Evolutionary conservation across 2,329 filamentous ascomycete genomes (phyloP).

Genomic region (Neocatenulostroma microsporum): DNA sequence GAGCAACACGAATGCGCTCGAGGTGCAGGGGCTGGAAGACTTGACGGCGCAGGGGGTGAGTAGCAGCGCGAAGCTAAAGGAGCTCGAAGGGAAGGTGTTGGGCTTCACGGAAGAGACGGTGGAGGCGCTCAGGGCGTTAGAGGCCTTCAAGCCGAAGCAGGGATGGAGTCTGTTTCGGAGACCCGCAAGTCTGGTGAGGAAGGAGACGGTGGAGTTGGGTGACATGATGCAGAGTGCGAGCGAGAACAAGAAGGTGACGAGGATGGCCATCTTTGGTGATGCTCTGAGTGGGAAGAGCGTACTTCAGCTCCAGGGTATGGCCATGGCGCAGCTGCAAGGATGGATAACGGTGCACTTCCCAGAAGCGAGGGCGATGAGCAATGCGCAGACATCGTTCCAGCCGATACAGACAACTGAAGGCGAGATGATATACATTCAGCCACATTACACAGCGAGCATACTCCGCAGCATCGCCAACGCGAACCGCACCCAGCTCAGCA

Average conservation of each 20-base stretch:
- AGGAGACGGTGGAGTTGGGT: conserved; percentile 68
- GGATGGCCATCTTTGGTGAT: conserved; percentile 64
- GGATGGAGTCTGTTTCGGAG: conserved; percentile 78
- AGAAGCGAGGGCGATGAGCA: conserved; percentile 80
- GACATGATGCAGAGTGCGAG: conserved; percentile 34
- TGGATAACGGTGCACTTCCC: conserved; percentile 89
- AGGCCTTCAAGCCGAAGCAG: conserved; percentile 87
- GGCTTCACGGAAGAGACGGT: conserved; percentile 61
- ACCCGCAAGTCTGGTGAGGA: conserved; percentile 69
- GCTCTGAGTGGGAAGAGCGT: conserved; percentile 79
- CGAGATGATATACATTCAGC: conserved; percentile 62
- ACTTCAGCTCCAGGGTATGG: conserved; percentile 72
- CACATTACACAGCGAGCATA: conserved; percentile 65
- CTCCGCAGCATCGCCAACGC: conserved; percentile 65
- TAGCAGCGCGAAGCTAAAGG: conserved; percentile 32
- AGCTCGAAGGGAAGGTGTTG: conserved; percentile 58
- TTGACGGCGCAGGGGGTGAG: conserved; percentile 32
- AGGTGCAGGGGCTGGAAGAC: conserved; percentile 60
- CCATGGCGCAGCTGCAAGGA: conserved; percentile 69
- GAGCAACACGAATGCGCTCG: conserved; percentile 86
- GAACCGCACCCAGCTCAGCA: conserved; percentile 58
- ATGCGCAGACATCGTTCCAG: conserved; percentile 72
- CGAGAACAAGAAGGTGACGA: conserved; percentile 45
- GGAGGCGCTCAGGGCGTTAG: conserved; percentile 71
- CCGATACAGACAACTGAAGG: conserved; percentile 50